These are phyloP conservation scores for Saccharomycopsis hybrid DNA, from an alignment of 1,139 yeast genomes.

Conservation along the genomic window DNA sequence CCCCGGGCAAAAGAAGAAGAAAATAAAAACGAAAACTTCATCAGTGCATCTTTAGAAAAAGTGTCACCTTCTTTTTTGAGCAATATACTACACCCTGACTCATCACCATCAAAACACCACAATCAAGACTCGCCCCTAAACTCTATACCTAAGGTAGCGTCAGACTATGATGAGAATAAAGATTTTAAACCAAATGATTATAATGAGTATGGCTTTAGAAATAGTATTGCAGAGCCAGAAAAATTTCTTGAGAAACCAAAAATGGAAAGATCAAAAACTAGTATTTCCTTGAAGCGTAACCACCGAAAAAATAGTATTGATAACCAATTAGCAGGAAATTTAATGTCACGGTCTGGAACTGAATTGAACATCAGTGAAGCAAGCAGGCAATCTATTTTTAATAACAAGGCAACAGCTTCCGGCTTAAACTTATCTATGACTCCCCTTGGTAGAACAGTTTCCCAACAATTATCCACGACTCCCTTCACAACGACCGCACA, in stretches of 20 bases:
- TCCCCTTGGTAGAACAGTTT: neutral
- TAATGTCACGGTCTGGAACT: neutral
- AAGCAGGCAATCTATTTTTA: neutral
- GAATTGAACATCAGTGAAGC: neutral
- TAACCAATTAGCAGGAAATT: neutral
- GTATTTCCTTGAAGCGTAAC: neutral
- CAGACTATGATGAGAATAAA: no score
- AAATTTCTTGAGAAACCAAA: neutral
- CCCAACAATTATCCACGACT: neutral
- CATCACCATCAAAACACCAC: neutral
- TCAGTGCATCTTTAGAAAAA: slow-evolving; percentile 2
- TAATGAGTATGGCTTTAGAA: no score
- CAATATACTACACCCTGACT: neutral
- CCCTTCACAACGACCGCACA: no score
- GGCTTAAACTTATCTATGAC: slow-evolving; percentile 3
- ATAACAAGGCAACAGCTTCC: neutral
- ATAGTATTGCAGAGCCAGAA: no score
- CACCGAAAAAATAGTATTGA: no score
- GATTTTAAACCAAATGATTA: neutral
- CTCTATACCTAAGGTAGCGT: neutral
- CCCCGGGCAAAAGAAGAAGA: neutral
- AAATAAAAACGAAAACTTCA: neutral
- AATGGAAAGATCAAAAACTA: neutral
- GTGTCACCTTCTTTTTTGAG: slow-evolving; percentile 2
- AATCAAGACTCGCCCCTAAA: neutral